These are phyloP conservation scores for Pestalotiopsis sp. DNA, from an alignment of 2,329 filamentous ascomycete species.

Conservation along the genomic window DNA sequence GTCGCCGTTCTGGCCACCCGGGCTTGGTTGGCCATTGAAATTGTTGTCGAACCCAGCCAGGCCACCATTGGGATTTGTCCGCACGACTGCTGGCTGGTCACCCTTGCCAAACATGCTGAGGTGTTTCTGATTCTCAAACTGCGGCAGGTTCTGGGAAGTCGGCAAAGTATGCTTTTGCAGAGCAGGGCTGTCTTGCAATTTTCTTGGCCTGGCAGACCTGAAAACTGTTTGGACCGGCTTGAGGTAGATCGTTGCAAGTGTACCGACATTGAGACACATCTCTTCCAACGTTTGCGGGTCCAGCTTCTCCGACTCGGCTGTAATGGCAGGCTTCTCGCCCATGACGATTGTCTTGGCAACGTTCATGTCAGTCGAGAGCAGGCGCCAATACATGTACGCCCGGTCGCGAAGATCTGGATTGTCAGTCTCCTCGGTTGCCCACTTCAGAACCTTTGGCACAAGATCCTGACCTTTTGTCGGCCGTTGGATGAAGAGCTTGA, in stretches of 20 bases:
- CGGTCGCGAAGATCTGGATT: conserved; percentile 95
- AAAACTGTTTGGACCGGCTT: conserved; percentile 98
- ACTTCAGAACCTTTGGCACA: conserved; percentile 93
- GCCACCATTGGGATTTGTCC: conserved; percentile 29
- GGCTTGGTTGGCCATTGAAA: conserved; percentile 14
- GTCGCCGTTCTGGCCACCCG: conserved; percentile 39
- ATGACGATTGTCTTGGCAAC: conserved; percentile 89
- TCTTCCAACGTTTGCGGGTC: conserved; percentile 92
- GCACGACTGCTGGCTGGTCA: conserved; percentile 52
- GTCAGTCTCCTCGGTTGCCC: conserved; percentile 99
- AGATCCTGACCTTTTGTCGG: conserved; percentile 93
- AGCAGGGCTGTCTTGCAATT: conserved; percentile 80
- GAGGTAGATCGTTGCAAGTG: conserved; percentile 93
- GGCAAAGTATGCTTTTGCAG: conserved; percentile 74
- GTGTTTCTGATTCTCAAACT: conserved; percentile 58
- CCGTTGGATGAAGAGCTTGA: conserved; percentile 96
- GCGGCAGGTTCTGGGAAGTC: conserved; percentile 50
- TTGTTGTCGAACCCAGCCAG: conserved; percentile 22
- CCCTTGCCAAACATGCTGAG: conserved; percentile 60
- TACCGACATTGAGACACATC: conserved; percentile 95
- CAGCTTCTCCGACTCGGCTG: conserved; percentile 91
- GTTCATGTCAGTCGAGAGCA: conserved; percentile 88
- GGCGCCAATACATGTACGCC: conserved; percentile 99
- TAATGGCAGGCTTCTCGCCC: conserved; percentile 96
- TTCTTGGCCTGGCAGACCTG: conserved; percentile 79